These are phyloP conservation scores for Coemansia sp. DNA, from an alignment of 192 early-diverging fungal genomes.

Conservation along the genomic window DNA sequence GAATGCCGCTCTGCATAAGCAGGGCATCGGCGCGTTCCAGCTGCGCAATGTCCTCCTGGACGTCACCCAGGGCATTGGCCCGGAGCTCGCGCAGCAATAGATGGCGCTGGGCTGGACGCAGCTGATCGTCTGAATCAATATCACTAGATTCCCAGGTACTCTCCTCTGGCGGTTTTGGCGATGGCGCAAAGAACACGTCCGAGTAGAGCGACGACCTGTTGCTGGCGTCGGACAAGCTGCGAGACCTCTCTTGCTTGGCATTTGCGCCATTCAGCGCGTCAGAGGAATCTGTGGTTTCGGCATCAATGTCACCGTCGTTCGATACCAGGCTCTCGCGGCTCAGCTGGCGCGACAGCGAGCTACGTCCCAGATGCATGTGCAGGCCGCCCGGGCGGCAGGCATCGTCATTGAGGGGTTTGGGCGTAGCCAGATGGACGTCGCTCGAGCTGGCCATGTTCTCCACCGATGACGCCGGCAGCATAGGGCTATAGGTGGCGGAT, in stretches of 20 bases:
- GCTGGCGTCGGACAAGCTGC: neutral
- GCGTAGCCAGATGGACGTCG: too few species aligned
- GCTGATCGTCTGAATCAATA: conserved; percentile 23
- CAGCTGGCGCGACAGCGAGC: conserved; percentile 1
- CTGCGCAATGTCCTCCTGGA: neutral
- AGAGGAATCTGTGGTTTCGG: too few species aligned
- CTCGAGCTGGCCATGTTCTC: neutral
- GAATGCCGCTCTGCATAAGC: conserved; percentile 9
- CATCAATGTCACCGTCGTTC: neutral
- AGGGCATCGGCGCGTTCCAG: conserved; percentile 3
- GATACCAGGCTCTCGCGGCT: neutral
- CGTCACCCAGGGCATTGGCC: neutral
- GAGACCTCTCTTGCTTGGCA: too few species aligned
- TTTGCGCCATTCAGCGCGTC: too few species aligned
- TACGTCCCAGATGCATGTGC: neutral
- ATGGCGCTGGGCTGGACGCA: conserved; percentile 2
- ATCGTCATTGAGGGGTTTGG: too few species aligned
- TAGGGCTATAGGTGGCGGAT: neutral
- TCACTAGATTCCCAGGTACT: conserved; percentile 16
- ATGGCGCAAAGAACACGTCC: too few species aligned
- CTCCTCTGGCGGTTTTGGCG: neutral
- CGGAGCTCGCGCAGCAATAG: conserved; percentile 1
- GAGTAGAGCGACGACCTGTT: neutral
- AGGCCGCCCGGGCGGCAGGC: neutral
- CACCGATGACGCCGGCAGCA: neutral